phyloP scores from a whole-genome alignment of 2,329 filamentous ascomycete genomes.

The Ascochyta koolunga region DNA sequence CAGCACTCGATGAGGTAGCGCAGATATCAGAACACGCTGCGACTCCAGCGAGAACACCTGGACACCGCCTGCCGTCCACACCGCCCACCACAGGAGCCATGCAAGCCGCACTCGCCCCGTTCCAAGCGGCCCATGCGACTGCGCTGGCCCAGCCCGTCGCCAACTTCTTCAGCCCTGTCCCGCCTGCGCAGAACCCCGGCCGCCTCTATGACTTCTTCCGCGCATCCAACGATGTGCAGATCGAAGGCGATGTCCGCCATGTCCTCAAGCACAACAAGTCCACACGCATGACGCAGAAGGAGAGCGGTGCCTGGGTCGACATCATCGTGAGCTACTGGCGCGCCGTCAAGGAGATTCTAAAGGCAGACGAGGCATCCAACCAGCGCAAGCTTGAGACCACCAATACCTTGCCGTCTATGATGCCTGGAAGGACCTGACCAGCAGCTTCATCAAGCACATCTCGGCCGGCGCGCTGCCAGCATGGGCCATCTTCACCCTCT shows the following conservation, averaged over 20 bases:
- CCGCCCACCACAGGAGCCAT: slow-evolving; percentile 53
- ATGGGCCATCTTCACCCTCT: slow-evolving; percentile 92
- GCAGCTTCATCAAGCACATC: slow-evolving; percentile 80
- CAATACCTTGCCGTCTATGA: slow-evolving; percentile 86
- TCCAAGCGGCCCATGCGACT: slow-evolving; percentile 69
- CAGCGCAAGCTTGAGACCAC: slow-evolving; percentile 52
- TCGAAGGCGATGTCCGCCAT: slow-evolving; percentile 73
- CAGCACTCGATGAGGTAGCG: slow-evolving; percentile 7
- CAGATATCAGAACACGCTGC: slow-evolving; percentile 7
- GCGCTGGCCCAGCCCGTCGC: slow-evolving; percentile 76
- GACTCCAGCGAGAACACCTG: neutral
- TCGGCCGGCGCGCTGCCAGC: slow-evolving; percentile 76
- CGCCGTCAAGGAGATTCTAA: slow-evolving; percentile 74
- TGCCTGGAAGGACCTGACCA: slow-evolving; percentile 84
- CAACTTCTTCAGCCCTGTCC: slow-evolving; percentile 73
- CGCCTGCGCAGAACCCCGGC: slow-evolving; percentile 66
- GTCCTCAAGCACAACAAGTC: slow-evolving; percentile 68
- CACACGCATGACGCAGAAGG: slow-evolving; percentile 65
- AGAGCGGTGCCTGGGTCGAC: slow-evolving; percentile 83
- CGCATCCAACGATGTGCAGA: slow-evolving; percentile 69
- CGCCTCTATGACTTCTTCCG: slow-evolving; percentile 74
- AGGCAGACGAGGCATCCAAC: slow-evolving; percentile 63
- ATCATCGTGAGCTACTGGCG: slow-evolving; percentile 87
- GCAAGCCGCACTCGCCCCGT: slow-evolving; percentile 76
- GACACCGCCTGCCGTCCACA: neutral